Percentiles rank a stretch among this genome's conserved stretches.
Evolutionary conservation across 495 filamentous ascomycete genomes (phyloP).

Genomic region (Tuber borchii): DNA sequence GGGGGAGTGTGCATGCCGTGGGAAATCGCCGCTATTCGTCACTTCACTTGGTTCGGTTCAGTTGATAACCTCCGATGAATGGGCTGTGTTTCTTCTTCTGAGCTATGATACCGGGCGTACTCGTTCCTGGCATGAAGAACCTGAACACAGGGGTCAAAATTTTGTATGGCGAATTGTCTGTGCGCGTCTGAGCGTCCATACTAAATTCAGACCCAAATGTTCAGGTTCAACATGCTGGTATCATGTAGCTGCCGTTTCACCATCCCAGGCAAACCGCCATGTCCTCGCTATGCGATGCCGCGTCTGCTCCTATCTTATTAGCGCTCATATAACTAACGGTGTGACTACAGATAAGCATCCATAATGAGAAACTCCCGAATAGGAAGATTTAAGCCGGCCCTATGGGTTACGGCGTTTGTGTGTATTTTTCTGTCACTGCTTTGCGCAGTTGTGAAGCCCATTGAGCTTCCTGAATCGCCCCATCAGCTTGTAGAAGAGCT

Average conservation of each 20-base stretch:
- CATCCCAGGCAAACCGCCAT: background rate
- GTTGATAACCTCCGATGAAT: background rate
- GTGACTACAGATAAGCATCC: background rate
- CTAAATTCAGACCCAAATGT: too few species aligned
- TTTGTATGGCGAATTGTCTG: too few species aligned
- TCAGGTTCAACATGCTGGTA: too few species aligned
- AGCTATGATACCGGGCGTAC: background rate
- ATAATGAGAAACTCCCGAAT: background rate
- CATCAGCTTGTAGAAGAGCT: background rate
- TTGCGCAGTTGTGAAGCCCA: background rate
- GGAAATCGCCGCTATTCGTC: background rate
- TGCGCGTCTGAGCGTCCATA: too few species aligned
- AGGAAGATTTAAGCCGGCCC: background rate
- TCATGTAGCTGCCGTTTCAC: background rate
- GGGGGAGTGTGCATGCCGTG: too few species aligned
- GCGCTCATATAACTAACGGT: background rate
- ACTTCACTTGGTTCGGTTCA: background rate
- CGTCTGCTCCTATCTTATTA: background rate
- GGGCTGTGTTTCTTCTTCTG: background rate
- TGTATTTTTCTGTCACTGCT: background rate
- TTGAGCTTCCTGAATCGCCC: background rate
- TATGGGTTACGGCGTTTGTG: background rate
- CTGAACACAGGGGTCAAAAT: too few species aligned
- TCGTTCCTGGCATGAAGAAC: too few species aligned
- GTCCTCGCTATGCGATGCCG: background rate